phyloP scores from a whole-genome alignment of 2,329 filamentous ascomycete genomes.

The Mollisia scopiformis region DNA sequence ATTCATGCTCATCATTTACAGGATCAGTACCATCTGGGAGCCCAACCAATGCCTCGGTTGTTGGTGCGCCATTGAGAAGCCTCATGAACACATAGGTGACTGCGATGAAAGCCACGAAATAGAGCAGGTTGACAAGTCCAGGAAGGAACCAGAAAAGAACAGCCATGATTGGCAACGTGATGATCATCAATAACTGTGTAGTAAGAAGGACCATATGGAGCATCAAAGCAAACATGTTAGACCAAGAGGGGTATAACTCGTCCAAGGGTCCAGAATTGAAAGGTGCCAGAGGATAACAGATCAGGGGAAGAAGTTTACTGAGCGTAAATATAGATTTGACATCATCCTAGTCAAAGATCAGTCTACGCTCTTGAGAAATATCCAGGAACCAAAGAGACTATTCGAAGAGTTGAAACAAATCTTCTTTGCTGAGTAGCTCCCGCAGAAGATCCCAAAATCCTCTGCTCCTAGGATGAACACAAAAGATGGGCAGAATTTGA shows the following conservation, averaged over 20 bases:
- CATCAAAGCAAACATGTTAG: constrained; percentile 59
- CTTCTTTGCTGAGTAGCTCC: too few relatives aligned
- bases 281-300: constrained; percentile 60
- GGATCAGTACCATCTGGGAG: constrained; percentile 55
- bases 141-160: constrained; percentile 44
- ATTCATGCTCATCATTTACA: constrained; percentile 57
- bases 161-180: constrained; percentile 50
- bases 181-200: constrained; percentile 61
- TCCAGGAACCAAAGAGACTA: too few relatives aligned
- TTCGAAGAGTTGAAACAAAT: too few relatives aligned
- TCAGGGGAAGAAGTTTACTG: constrained; percentile 51
- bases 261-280: constrained; percentile 58
- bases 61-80: constrained; percentile 53
- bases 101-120: constrained; percentile 47
- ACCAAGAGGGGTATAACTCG: constrained; percentile 62
- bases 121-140: constrained; percentile 47
- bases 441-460: too few relatives aligned
- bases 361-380: too few relatives aligned
- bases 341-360: too few relatives aligned
- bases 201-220: constrained; percentile 62
- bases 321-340: constrained; percentile 40
- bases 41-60: constrained; percentile 49
- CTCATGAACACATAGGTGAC: constrained; percentile 55
- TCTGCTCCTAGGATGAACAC: too few relatives aligned
- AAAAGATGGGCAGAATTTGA: too few relatives aligned